These are phyloP conservation scores for Cicer pinnatifidum DNA, from an alignment of 306 rosid genomes.

Conservation along the genomic window DNA sequence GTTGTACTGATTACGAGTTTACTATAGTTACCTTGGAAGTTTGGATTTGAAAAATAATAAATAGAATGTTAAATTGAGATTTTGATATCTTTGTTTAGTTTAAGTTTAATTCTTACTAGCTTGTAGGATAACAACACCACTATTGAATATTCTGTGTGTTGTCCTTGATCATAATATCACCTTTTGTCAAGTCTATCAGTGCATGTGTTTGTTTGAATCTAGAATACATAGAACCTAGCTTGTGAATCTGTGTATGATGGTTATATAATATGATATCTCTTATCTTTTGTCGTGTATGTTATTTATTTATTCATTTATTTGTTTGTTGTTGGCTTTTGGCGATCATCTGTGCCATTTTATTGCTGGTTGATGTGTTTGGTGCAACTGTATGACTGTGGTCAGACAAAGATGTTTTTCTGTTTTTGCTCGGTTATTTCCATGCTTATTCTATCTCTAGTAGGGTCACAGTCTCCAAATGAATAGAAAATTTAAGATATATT, in stretches of 20 bases:
- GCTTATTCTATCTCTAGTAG: slow-evolving; percentile 3
- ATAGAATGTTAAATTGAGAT: slow-evolving; percentile 38
- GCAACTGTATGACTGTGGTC: slow-evolving; percentile 3
- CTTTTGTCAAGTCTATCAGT: not conserved
- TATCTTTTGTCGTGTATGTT: not conserved
- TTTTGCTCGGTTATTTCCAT: not conserved
- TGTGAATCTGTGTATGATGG: slow-evolving; percentile 25
- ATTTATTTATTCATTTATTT: not conserved
- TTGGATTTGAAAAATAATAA: slow-evolving; percentile 38
- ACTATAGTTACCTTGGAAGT: slow-evolving; percentile 1
- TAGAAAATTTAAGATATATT: not conserved
- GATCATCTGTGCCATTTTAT: slow-evolving; percentile 19
- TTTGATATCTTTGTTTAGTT: not conserved
- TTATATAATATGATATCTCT: slow-evolving; percentile 6
- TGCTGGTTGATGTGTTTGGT: not conserved
- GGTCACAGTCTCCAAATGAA: not conserved
- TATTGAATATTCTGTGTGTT: slow-evolving; percentile 3
- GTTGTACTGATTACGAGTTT: slow-evolving; percentile 35
- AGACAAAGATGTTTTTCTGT: not conserved
- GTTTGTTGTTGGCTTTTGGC: not conserved
- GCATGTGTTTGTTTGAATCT: not conserved
- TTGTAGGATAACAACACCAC: not conserved
- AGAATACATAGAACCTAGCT: not conserved
- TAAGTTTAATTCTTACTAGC: slow-evolving; percentile 15
- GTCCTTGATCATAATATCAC: not conserved